Evolutionary conservation across 805 yeast species (phyloP).

Genomic region (Scheffersomyces spartinae): DNA sequence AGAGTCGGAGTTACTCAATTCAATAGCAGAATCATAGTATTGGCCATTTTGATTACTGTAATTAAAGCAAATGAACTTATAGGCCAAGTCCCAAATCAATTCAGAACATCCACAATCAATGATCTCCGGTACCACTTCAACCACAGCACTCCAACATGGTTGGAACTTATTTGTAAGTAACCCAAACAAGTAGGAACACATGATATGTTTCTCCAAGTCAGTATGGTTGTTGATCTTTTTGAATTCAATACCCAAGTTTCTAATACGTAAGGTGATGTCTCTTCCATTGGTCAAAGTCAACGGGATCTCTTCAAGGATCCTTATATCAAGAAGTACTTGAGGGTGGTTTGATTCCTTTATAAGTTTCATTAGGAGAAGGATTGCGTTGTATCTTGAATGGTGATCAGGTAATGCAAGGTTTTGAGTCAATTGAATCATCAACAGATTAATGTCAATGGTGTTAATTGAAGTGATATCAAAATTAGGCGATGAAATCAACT

Average conservation of each 20-base stretch:
- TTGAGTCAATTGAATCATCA: slow-evolving; percentile 7
- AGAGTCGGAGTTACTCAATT: slow-evolving; percentile 2
- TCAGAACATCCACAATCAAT: slow-evolving; percentile 27
- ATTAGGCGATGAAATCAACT: too few relatives aligned
- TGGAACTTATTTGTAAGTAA: slow-evolving; percentile 63
- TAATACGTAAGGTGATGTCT: slow-evolving; percentile 58
- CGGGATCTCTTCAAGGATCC: slow-evolving; percentile 63
- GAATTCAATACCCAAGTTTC: slow-evolving; percentile 42
- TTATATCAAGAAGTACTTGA: too few relatives aligned
- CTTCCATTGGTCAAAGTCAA: slow-evolving; percentile 58
- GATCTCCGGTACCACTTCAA: slow-evolving; percentile 44
- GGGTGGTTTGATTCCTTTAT: too few relatives aligned
- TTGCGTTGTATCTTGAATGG: slow-evolving; percentile 36
- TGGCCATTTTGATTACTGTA: slow-evolving; percentile 10
- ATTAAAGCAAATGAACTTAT: slow-evolving; percentile 17
- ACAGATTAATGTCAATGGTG: too few relatives aligned
- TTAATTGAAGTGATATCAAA: too few relatives aligned
- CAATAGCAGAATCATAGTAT: slow-evolving; percentile 3
- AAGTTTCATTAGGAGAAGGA: slow-evolving; percentile 32
- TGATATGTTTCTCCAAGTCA: slow-evolving; percentile 7
- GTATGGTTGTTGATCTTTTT: slow-evolving; percentile 8
- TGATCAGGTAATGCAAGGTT: slow-evolving; percentile 41
- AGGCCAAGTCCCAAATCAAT: slow-evolving; percentile 45
- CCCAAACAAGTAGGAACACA: slow-evolving; percentile 41
- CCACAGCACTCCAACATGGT: slow-evolving; percentile 76